Percentiles rank a stretch among this genome's conserved stretches.
Evolutionary conservation across 2,329 filamentous ascomycete genomes (phyloP).

Genomic region (Peltaster fructicola): DNA sequence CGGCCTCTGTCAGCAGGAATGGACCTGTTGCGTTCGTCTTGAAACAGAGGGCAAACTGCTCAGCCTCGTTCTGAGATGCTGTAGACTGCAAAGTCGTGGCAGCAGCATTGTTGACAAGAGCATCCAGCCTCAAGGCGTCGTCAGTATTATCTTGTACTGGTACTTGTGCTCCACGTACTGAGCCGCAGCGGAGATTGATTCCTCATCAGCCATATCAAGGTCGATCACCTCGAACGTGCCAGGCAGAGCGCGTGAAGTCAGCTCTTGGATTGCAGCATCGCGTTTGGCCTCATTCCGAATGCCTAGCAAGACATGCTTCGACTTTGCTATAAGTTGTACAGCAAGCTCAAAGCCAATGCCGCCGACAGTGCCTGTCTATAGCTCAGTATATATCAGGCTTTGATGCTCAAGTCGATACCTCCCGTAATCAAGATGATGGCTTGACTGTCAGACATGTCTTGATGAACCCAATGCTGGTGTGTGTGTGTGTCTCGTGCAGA

Average conservation of each 20-base stretch:
- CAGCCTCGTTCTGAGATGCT: conserved; percentile 8
- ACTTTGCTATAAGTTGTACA: too few species aligned
- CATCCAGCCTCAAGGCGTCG: conserved; percentile 12
- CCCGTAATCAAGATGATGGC: too few species aligned
- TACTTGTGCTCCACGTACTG: conserved; percentile 7
- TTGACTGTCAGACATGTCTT: too few species aligned
- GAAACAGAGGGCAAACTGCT: conserved; percentile 9
- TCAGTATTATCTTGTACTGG: conserved; percentile 5
- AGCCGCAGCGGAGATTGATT: conserved; percentile 10
- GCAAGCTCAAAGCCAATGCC: too few species aligned
- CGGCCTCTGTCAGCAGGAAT: conserved; percentile 8
- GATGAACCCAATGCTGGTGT: too few species aligned
- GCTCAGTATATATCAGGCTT: too few species aligned
- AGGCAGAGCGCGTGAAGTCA: conserved; percentile 7
- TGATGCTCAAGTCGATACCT: too few species aligned
- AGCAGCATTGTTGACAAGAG: conserved; percentile 23
- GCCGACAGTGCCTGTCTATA: too few species aligned
- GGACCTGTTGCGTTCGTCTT: conserved; percentile 12
- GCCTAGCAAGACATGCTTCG: too few species aligned
- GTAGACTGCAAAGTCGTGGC: conserved; percentile 9
- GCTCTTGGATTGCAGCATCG: conserved; percentile 15
- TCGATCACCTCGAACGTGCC: conserved; percentile 10
- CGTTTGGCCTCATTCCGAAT: too few species aligned
- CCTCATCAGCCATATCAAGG: conserved; percentile 10
- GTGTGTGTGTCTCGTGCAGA: too few species aligned